Evolutionary conservation across 257 asterid species (phyloP).

Genomic region (Misopates orontium): DNA sequence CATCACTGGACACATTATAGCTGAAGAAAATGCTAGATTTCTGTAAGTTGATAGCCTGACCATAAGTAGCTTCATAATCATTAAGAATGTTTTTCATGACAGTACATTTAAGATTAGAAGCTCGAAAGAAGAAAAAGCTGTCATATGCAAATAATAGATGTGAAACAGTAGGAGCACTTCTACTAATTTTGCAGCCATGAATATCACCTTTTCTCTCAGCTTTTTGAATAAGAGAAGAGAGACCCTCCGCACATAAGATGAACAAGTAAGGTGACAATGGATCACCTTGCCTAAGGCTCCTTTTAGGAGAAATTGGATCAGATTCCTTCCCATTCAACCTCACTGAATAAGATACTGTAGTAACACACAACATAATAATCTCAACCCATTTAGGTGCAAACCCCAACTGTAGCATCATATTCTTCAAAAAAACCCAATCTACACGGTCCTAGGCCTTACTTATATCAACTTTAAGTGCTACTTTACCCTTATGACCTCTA

Average conservation of each 20-base stretch:
- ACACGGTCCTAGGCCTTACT: not conserved
- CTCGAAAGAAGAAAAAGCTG: not conserved
- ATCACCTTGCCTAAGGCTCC: not conserved
- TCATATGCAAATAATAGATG: not conserved
- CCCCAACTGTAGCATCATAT: not conserved
- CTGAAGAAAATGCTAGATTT: not conserved
- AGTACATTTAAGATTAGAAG: not conserved
- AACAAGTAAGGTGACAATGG: not conserved
- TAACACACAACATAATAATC: conserved; percentile 1
- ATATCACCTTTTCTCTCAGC: not conserved
- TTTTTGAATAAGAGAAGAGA: not conserved
- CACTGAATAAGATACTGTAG: not conserved
- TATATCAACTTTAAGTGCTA: not conserved
- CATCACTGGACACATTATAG: not conserved
- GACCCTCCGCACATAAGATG: conserved; percentile 3
- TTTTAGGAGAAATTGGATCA: not conserved
- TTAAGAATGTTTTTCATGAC: not conserved
- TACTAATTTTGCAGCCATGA: not conserved
- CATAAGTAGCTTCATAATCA: not conserved
- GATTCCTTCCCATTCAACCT: not conserved
- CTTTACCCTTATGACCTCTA: not conserved
- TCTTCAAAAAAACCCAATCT: not conserved
- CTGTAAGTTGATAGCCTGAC: not conserved
- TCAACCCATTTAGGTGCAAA: no score
- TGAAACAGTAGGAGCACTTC: not conserved